Conservation (phyloP, 331 rosid genomes). For the Spiraea crenata region DNA sequence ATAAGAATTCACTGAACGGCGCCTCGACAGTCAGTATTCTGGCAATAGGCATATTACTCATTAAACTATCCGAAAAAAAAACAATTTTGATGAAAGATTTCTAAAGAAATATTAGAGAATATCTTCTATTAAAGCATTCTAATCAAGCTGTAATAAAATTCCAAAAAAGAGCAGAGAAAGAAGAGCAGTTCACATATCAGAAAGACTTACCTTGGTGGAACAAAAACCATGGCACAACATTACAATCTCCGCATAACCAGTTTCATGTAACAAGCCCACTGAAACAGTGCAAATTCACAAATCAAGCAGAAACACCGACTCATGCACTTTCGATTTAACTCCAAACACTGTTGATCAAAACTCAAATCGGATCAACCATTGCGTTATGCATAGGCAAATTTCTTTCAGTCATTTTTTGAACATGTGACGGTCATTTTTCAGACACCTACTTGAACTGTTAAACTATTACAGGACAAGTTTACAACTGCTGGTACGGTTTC, state of each 20-base stretch:
- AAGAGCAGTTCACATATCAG: not conserved
- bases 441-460: too few species aligned
- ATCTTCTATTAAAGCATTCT: not conserved
- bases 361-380: too few species aligned
- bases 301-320: too few species aligned
- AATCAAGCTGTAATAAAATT: not conserved
- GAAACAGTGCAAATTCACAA: constrained; percentile 26
- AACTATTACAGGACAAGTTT: too few species aligned
- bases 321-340: too few species aligned
- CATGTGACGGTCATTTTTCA: too few species aligned
- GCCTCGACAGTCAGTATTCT: too few species aligned
- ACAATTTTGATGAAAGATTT: not conserved
- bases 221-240: constrained; percentile 69
- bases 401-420: too few species aligned
- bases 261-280: constrained; percentile 67
- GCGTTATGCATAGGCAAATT: too few species aligned
- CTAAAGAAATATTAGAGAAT: not conserved
- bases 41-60: not conserved
- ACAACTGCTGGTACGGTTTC: too few species aligned
- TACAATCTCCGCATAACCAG: constrained; percentile 54
- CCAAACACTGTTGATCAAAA: too few species aligned
- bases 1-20: too few species aligned
- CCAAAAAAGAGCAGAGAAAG: not conserved
- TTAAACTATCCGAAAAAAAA: not conserved
- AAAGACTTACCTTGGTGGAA: constrained; percentile 51